Conservation (phyloP, 1,139 yeast genomes). For the Protomyces inundatus region DNA sequence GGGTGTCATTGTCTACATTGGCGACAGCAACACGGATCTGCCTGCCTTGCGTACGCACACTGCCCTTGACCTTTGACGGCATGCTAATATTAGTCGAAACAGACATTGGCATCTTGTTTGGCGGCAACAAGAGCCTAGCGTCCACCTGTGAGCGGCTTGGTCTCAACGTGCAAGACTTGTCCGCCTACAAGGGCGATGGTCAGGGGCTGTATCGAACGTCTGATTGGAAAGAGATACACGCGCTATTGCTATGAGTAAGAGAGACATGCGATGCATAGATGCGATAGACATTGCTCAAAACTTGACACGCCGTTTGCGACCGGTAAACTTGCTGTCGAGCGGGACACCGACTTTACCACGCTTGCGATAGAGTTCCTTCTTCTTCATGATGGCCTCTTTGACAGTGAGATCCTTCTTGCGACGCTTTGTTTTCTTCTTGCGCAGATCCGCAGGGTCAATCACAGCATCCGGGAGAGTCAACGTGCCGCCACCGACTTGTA, state of each 20-base stretch:
- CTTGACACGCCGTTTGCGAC: slow-evolving; percentile 82
- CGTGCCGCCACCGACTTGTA: slow-evolving; percentile 73
- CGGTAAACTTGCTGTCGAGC: slow-evolving; percentile 84
- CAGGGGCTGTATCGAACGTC: not conserved
- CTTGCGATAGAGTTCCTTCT: slow-evolving; percentile 88
- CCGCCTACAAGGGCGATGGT: not conserved
- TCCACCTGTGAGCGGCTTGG: slow-evolving; percentile 3
- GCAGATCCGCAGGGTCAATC: slow-evolving; percentile 56
- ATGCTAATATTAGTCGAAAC: not conserved
- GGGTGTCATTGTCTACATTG: slow-evolving; percentile 11
- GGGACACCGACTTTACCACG: slow-evolving; percentile 81
- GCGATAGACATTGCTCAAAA: slow-evolving; percentile 45
- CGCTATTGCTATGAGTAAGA: not conserved
- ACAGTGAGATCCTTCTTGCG: slow-evolving; percentile 27
- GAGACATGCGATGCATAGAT: not conserved
- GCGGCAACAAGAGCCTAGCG: slow-evolving; percentile 4
- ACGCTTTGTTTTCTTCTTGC: slow-evolving; percentile 59
- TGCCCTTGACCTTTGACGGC: not conserved
- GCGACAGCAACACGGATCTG: slow-evolving; percentile 24
- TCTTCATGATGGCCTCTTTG: slow-evolving; percentile 77
- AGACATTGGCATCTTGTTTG: slow-evolving; percentile 21
- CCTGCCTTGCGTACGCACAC: not conserved
- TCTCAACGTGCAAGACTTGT: not conserved
- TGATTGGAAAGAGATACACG: not conserved
- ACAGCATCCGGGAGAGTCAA: slow-evolving; percentile 34